phyloP scores from a whole-genome alignment of 1,284 basidiomycete species.

The Laetiporus sulphureus region DNA sequence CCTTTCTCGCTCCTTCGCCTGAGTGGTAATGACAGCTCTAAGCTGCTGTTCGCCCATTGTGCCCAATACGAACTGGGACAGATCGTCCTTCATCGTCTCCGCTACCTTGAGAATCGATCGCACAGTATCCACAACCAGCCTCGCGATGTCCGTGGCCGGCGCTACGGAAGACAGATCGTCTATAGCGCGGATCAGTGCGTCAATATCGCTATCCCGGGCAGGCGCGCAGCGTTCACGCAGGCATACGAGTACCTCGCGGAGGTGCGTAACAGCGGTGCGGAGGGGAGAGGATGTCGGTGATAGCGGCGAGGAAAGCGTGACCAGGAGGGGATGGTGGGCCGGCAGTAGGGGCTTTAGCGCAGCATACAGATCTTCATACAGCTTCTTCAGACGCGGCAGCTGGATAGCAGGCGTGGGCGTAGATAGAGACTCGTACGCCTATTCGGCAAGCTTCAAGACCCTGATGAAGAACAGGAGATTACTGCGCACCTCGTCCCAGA shows the following conservation, averaged over 20 bases:
- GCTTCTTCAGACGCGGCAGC: conserved; percentile 41
- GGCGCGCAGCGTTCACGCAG: conserved; percentile 61
- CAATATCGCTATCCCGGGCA: conserved; percentile 47
- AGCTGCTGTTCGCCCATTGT: conserved; percentile 59
- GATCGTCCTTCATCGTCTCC: conserved; percentile 56
- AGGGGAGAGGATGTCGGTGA: conserved; percentile 62
- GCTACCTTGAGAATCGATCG: conserved; percentile 43
- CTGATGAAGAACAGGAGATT: conserved; percentile 2
- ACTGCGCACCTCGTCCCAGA: conserved; percentile 62
- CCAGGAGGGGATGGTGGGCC: conserved; percentile 37
- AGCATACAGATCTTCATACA: conserved; percentile 47
- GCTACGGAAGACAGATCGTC: conserved; percentile 25
- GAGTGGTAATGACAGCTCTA: conserved; percentile 36
- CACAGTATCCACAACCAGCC: conserved; percentile 37
- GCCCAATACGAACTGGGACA: conserved; percentile 52
- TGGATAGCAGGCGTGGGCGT: conserved; percentile 37
- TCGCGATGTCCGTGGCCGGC: conserved; percentile 25
- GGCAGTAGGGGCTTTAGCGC: conserved; percentile 50
- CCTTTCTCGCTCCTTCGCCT: conserved; percentile 48
- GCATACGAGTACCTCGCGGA: conserved; percentile 42
- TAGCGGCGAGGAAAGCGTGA: conserved; percentile 45
- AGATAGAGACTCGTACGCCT: conserved; percentile 40
- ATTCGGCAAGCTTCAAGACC: not conserved
- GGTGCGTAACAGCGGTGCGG: conserved; percentile 42
- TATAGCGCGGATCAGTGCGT: conserved; percentile 35